Conservation (phyloP, 2,329 filamentous ascomycete genomes). For the Neopestalotiopsis sp. region DNA sequence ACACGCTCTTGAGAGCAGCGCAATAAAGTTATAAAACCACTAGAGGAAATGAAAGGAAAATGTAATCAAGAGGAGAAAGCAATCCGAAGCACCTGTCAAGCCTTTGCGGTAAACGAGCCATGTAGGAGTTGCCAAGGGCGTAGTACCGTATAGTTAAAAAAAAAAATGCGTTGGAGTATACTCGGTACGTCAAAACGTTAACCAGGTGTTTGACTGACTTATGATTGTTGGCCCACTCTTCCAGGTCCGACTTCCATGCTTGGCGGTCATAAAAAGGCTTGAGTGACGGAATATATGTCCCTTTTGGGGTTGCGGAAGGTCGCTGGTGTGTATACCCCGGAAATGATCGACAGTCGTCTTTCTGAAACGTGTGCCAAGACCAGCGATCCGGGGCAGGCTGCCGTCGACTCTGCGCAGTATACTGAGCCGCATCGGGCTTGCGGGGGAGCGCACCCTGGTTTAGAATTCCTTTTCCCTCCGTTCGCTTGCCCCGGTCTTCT, state of each 20-base stretch:
- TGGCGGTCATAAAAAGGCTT: neutral
- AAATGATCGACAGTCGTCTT: constrained; percentile 12
- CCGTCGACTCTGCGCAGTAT: neutral
- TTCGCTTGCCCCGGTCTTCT: neutral
- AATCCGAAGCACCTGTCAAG: too few species aligned
- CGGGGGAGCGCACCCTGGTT: neutral
- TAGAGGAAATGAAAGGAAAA: too few species aligned
- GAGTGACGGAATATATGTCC: constrained; percentile 2
- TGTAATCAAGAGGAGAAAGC: too few species aligned
- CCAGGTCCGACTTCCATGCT: neutral
- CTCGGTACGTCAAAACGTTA: too few species aligned
- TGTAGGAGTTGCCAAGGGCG: too few species aligned
- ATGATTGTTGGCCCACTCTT: neutral
- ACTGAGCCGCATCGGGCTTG: constrained; percentile 8
- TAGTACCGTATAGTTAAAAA: neutral
- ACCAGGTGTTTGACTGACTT: too few species aligned
- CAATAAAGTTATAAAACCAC: too few species aligned
- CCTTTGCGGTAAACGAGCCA: too few species aligned
- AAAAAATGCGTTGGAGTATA: neutral
- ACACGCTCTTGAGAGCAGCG: too few species aligned
- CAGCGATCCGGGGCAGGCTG: constrained; percentile 10
- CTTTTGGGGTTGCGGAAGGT: constrained; percentile 14
- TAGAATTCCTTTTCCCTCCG: neutral
- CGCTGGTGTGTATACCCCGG: neutral
- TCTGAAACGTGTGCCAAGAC: constrained; percentile 17